Conservation (phyloP, 352 stramenopile genomes). For the Phytophthora boehmeriae region DNA sequence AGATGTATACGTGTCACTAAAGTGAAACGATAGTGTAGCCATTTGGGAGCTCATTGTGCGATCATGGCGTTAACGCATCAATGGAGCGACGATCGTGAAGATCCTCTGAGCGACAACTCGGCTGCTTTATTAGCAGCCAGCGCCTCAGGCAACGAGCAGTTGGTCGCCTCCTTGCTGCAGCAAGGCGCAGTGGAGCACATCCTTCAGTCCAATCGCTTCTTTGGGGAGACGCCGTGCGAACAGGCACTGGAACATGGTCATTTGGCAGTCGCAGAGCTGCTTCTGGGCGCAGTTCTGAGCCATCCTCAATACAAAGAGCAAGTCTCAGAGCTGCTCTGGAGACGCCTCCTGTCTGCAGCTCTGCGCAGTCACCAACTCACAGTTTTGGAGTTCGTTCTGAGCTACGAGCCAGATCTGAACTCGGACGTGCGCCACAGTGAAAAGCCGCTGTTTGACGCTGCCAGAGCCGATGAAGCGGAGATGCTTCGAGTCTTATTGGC, state of each 20-base stretch:
- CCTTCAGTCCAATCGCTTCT: constrained; percentile 30
- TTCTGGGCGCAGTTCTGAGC: constrained; percentile 16
- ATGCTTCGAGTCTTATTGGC: constrained; percentile 38
- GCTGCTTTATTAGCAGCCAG: constrained; percentile 28
- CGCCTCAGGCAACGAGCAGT: constrained; percentile 17
- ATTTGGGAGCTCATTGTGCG: not conserved
- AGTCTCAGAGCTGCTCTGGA: constrained; percentile 35
- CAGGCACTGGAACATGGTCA: constrained; percentile 42
- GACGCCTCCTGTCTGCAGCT: constrained; percentile 25
- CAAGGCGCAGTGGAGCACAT: constrained; percentile 13
- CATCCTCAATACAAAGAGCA: constrained; percentile 15
- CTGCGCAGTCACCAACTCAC: constrained; percentile 29
- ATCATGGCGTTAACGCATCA: constrained; percentile 16
- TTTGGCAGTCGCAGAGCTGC: constrained; percentile 28
- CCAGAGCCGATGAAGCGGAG: constrained; percentile 20
- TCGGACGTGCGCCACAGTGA: constrained; percentile 28
- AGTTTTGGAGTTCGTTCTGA: constrained; percentile 37
- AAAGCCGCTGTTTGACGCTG: constrained; percentile 39
- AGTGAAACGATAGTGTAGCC: not conserved
- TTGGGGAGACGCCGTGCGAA: constrained; percentile 41
- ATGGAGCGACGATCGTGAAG: constrained; percentile 26
- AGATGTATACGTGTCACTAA: not conserved
- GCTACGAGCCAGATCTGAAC: constrained; percentile 39
- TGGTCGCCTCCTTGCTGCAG: constrained; percentile 16
- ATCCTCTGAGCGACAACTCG: constrained; percentile 17